phyloP scores from a whole-genome alignment of 2,329 filamentous ascomycete species.

The Trichoderma koningii region DNA sequence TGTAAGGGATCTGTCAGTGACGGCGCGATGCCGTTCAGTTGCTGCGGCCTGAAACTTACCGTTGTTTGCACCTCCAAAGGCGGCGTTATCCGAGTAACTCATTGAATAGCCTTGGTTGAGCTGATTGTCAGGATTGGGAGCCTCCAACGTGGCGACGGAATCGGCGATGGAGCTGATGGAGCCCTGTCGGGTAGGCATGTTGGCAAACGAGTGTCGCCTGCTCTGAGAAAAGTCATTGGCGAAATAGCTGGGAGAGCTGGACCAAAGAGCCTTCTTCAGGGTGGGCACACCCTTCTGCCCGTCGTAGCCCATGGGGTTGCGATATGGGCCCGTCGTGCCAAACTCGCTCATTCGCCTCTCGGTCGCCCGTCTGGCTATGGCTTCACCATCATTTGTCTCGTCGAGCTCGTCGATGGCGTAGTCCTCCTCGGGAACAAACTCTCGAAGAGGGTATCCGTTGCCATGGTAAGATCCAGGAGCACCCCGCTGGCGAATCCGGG shows the following conservation, averaged over 20 bases:
- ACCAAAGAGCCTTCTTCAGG: conserved; percentile 70
- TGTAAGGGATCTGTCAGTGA: conserved; percentile 25
- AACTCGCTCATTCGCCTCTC: conserved; percentile 61
- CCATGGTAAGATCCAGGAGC: conserved; percentile 59
- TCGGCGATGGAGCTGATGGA: conserved; percentile 64
- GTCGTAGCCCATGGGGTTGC: conserved; percentile 56
- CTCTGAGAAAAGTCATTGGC: conserved; percentile 69
- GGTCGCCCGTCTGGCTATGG: conserved; percentile 50
- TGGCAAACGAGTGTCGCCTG: conserved; percentile 77
- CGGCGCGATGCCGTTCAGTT: conserved; percentile 16
- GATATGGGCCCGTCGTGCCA: conserved; percentile 48
- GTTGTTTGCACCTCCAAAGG: conserved; percentile 43
- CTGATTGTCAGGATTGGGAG: conserved; percentile 47
- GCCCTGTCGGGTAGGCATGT: conserved; percentile 64
- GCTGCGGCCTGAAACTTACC: conserved; percentile 40
- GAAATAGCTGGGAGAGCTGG: conserved; percentile 68
- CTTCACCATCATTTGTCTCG: conserved; percentile 58
- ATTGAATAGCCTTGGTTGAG: conserved; percentile 47
- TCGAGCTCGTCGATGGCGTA: conserved; percentile 74
- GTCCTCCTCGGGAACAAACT: conserved; percentile 65
- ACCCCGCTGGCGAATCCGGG: conserved; percentile 59
- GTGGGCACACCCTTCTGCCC: conserved; percentile 61
- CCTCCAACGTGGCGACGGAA: conserved; percentile 50
- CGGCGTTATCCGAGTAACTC: conserved; percentile 44
- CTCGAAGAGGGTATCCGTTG: conserved; percentile 62